phyloP scores from a whole-genome alignment of 352 stramenopile genomes.

The Aphanomyces stellatus region DNA sequence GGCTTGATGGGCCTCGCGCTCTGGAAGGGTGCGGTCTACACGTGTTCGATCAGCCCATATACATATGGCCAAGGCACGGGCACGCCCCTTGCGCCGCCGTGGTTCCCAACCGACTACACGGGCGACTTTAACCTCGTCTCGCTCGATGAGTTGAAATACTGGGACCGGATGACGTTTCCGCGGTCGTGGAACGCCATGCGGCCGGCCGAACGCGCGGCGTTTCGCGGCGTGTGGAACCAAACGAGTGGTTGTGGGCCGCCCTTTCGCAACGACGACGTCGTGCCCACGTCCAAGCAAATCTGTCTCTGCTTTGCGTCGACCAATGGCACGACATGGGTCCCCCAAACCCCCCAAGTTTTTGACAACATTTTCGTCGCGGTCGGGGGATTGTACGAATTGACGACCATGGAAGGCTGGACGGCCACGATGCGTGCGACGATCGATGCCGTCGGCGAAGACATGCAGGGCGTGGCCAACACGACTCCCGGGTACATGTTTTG shows the following conservation, averaged over 20 bases:
- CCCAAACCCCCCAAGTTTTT: constrained; percentile 57
- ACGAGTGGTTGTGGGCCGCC: constrained; percentile 28
- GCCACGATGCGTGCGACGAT: constrained; percentile 88
- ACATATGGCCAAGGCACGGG: constrained; percentile 23
- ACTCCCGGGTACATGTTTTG: constrained; percentile 83
- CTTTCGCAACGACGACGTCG: constrained; percentile 21
- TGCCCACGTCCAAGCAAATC: constrained; percentile 51
- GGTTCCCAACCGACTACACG: constrained; percentile 2
- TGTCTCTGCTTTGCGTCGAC: constrained; percentile 41
- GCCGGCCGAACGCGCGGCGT: constrained; percentile 35
- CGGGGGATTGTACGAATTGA: constrained; percentile 89
- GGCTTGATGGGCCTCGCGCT: constrained; percentile 92
- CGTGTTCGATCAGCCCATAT: constrained; percentile 34
- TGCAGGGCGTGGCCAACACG: constrained; percentile 89
- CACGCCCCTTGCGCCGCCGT: constrained; percentile 25
- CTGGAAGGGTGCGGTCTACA: constrained; percentile 86
- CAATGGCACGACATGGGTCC: constrained; percentile 32
- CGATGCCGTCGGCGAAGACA: constrained; percentile 83
- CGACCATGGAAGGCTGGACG: constrained; percentile 88
- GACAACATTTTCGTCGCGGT: constrained; percentile 78
- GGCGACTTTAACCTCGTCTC: not conserved
- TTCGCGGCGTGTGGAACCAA: constrained; percentile 29
- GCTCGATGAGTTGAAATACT: not conserved
- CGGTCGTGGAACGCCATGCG: constrained; percentile 31
- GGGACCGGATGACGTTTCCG: constrained; percentile 35